A percentile compares a stretch with the other conserved stretches of the same genome.
Evolutionary conservation across 2,329 filamentous ascomycete genomes (phyloP).

Genomic region (Hypoxylon sp.): DNA sequence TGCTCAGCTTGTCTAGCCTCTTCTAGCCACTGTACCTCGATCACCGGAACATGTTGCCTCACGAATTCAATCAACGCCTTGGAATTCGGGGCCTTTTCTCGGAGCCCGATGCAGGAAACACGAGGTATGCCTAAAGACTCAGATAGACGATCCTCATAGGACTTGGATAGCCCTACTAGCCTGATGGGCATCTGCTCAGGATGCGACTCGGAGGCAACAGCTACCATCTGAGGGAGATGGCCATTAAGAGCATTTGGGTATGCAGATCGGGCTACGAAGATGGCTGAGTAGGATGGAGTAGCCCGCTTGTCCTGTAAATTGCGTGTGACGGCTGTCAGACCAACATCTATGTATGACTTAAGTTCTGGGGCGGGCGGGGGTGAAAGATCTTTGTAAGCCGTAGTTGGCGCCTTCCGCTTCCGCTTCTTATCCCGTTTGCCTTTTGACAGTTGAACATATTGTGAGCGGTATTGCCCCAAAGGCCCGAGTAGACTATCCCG

Average conservation of each 20-base stretch:
- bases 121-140: slow-evolving; percentile 72
- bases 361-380: slow-evolving; percentile 66
- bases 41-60: slow-evolving; percentile 64
- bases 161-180: slow-evolving; percentile 74
- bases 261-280: slow-evolving; percentile 72
- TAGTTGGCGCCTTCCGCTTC: slow-evolving; percentile 59
- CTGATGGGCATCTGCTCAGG: slow-evolving; percentile 61
- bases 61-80: slow-evolving; percentile 71
- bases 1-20: slow-evolving; percentile 60
- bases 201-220: slow-evolving; percentile 63
- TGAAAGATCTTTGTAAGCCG: slow-evolving; percentile 31
- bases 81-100: slow-evolving; percentile 69
- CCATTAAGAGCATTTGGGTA: slow-evolving; percentile 71
- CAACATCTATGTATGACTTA: slow-evolving; percentile 71
- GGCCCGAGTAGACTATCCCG: slow-evolving; percentile 71
- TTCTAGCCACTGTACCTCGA: slow-evolving; percentile 71
- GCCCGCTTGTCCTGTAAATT: slow-evolving; percentile 62
- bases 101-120: slow-evolving; percentile 75
- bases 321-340: slow-evolving; percentile 74
- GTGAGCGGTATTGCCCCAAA: slow-evolving; percentile 72
- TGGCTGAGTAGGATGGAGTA: slow-evolving; percentile 60
- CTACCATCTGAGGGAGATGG: slow-evolving; percentile 71
- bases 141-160: slow-evolving; percentile 71
- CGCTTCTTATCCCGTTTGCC: slow-evolving; percentile 72
- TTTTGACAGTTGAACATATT: slow-evolving; percentile 69